A percentile compares a stretch with the other conserved stretches of the same genome.
These are phyloP conservation scores for Tuber aestivum DNA, from an alignment of 495 filamentous ascomycete species.

Conservation along the genomic window DNA sequence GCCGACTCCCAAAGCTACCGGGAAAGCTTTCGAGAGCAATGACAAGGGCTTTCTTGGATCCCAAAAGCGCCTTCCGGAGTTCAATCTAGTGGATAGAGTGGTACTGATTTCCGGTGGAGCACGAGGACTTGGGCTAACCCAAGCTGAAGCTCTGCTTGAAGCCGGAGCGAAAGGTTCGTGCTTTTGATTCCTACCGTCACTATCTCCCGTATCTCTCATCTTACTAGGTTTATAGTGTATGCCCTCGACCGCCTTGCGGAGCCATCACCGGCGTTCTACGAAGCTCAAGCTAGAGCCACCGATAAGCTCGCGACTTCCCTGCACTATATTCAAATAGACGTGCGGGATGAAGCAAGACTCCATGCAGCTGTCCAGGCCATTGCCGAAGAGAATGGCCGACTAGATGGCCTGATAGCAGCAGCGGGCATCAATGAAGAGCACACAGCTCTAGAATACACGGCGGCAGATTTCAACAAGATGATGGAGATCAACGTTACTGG, in stretches of 20 bases:
- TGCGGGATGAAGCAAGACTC: conserved; percentile 54
- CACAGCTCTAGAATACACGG: conserved; percentile 62
- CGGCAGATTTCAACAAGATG: conserved; percentile 63
- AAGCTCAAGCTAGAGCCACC: conserved; percentile 49
- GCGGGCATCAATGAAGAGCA: conserved; percentile 68
- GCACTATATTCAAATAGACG: conserved; percentile 60
- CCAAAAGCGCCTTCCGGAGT: conserved; percentile 43
- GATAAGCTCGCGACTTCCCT: conserved; percentile 52
- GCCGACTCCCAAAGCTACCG: conserved; percentile 10
- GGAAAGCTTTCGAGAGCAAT: conserved; percentile 10
- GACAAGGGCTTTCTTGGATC: conserved; percentile 17
- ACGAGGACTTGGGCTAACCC: conserved; percentile 57
- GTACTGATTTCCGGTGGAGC: conserved; percentile 60
- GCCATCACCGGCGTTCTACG: conserved; percentile 52
- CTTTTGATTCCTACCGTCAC: neutral
- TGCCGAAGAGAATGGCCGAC: conserved; percentile 50
- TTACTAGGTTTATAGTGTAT: conserved; percentile 49
- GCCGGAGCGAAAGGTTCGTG: conserved; percentile 57
- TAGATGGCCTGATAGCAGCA: conserved; percentile 72
- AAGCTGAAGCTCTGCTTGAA: conserved; percentile 63
- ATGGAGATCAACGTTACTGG: conserved; percentile 72
- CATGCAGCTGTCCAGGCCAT: conserved; percentile 53
- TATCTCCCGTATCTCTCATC: neutral
- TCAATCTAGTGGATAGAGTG: conserved; percentile 55
- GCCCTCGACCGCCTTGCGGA: conserved; percentile 53